Conservation (phyloP, 2,329 filamentous ascomycete species). For the Chaetomiaceae sp. region DNA sequence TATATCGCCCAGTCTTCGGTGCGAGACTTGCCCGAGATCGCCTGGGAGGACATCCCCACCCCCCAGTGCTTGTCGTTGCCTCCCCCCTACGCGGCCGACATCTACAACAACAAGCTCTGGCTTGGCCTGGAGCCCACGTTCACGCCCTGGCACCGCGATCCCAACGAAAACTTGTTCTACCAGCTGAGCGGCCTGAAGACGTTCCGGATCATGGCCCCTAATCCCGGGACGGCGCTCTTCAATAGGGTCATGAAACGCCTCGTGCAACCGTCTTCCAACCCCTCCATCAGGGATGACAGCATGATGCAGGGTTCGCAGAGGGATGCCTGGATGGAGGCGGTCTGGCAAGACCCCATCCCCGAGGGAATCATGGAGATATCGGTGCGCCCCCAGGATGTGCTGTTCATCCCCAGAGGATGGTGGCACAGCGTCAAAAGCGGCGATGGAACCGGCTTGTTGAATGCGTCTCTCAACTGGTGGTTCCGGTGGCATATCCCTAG, state of each 20-base stretch:
- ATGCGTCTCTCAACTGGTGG: constrained; percentile 67
- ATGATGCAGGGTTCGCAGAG: constrained; percentile 87
- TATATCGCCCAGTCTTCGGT: constrained; percentile 85
- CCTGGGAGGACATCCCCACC: constrained; percentile 62
- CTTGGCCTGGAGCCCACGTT: constrained; percentile 81
- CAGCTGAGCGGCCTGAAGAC: constrained; percentile 72
- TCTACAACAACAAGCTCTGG: constrained; percentile 89
- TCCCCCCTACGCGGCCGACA: constrained; percentile 63
- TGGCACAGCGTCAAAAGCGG: constrained; percentile 77
- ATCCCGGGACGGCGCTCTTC: constrained; percentile 61
- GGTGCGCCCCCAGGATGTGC: constrained; percentile 60
- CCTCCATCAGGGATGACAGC: constrained; percentile 66
- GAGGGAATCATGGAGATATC: constrained; percentile 44
- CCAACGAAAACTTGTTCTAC: constrained; percentile 88
- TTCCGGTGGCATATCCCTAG: too few species aligned
- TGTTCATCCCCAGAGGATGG: constrained; percentile 80
- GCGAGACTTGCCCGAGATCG: constrained; percentile 55
- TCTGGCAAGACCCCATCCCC: constrained; percentile 54
- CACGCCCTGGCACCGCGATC: constrained; percentile 86
- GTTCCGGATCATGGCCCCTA: constrained; percentile 66
- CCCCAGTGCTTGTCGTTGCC: constrained; percentile 53
- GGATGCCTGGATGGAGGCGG: constrained; percentile 56
- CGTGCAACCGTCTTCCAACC: constrained; percentile 32
- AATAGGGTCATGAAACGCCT: constrained; percentile 41
- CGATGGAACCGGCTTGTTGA: constrained; percentile 37